Evolutionary conservation across 176 grass and related monocot genomes (phyloP), one percentile per base, ranked within the genome.

Genomic region (Typha latifolia): DNA sequence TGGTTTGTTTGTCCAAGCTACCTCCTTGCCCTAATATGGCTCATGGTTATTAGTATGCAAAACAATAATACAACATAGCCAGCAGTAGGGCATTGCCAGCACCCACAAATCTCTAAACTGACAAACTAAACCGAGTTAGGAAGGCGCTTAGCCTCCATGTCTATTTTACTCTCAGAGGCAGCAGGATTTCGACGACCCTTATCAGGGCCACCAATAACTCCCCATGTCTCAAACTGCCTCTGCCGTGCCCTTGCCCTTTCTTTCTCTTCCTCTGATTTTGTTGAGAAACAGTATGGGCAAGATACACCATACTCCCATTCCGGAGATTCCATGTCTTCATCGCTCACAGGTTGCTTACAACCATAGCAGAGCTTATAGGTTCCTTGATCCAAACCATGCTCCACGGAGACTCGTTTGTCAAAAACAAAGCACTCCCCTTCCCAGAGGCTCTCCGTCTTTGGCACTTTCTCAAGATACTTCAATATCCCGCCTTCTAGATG

Each of bases 381-480:
- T 77, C 94, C 94, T 74, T 85, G 94, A 49, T 71, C 78, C 74
- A 97, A 72, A 65, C 89, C 89, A 49, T 97, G 89, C 52, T 92
- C 85, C 21, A 97, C 94, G 0, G 94, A 97, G 24, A 97, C 94
- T 66, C 88, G 83, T 63, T 97, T 97, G 55, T 97, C 93, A 74
- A 97, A 97, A 32, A 97, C 94, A 62, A 97, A 92, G 66, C 94
- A 97, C 70, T 97, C 88, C 24, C 93, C 88, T 22, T 97, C 88
- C 93, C 93, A 97, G 20, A 92, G 69, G 27, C 88, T 92, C 65
- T 92, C 88, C 31, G 50, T 62, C 79, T 80, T 79, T 0, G 88
- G 88, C 24, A 97, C 69, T 92, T 97, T 85, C 82, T 97, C 88
- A 21, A 97, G 78, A 53, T 97, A 97, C 56, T 90, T 97, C 29